Conservation (phyloP, 495 filamentous ascomycete genomes). For the Tuber brumale region DNA sequence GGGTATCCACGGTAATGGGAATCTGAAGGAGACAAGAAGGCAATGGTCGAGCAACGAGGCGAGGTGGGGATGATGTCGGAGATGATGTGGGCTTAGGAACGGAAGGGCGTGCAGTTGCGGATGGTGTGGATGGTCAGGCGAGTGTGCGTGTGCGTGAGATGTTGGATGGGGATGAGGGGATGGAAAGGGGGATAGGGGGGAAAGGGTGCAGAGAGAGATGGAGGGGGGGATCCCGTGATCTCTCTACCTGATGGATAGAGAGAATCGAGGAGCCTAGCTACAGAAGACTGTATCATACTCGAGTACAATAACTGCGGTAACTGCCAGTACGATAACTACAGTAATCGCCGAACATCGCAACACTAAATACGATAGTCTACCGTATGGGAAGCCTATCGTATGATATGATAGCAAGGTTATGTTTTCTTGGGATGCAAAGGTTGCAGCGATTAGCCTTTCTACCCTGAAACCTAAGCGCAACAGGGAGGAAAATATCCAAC, state of each 20-base stretch:
- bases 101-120: neutral
- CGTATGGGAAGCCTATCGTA: neutral
- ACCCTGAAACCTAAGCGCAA: neutral
- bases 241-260: neutral
- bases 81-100: neutral
- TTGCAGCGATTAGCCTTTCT: neutral
- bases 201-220: neutral
- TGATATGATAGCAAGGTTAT: neutral
- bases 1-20: conserved; percentile 12
- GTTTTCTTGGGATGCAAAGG: neutral
- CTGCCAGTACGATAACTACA: neutral
- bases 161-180: neutral
- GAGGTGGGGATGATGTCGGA: conserved; percentile 17
- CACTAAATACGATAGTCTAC: neutral
- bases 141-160: conserved; percentile 1
- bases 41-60: conserved; percentile 10
- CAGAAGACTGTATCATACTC: no score
- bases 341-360: neutral
- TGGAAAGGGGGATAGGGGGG: neutral
- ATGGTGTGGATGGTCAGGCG: conserved; percentile 1
- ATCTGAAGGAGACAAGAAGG: neutral
- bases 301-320: neutral
- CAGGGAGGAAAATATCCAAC: neutral
- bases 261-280: neutral
- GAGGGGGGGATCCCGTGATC: neutral